Base-by-base conservation (phyloP, 2,329 filamentous ascomycete species). In the Claviceps citrina region DNA sequence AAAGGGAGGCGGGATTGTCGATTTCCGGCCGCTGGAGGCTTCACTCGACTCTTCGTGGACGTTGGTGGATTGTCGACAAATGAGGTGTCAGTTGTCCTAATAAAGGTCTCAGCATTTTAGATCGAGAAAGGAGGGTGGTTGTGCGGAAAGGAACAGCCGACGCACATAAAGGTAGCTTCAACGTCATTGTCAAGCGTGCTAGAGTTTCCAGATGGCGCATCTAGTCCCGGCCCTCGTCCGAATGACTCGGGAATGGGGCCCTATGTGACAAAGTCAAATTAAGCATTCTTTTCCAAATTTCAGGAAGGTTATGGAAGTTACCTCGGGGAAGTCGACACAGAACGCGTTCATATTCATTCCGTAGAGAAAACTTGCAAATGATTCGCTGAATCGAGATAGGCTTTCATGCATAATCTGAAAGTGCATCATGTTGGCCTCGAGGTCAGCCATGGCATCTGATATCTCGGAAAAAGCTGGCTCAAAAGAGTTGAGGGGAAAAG, bases 301-400 rank as follows among this genome's bases (percentile, higher is more conserved):
- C 2, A 9, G 4, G 20, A 1, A 18, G 12, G 9, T n/a, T n/a
- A n/a, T n/a, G n/a, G 22, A 24, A 36, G 22, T 30, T 63, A 86
- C 86, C 75, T 98, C 91, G 0, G 86, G 84, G 48, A 95, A 98
- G 59, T 98, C 91, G 25, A 96, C 87, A 58, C 89, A 96, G 58
- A 96, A 98, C 1, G 91, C 91, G 60, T 95, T 96, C 87, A 98
- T 95, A 56, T 96, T 96, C 57, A 98, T 61, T 2, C 91, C 91
- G 53, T 96, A 98, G 34, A 98, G 64, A 53, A 98, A 96, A 50
- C 81, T 85, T 1, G 86, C 86, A 60, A 98, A 98, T 54, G 83
- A 93, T 68, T 98, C 91, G 60, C 81, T 89, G 61, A 98, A 98
- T 20, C 91, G 76, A 19, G 84, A 77, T 49, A 98, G 63, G 53